Conservation (phyloP, 2,329 filamentous ascomycete species). For the Sporothrix brasiliensis region DNA sequence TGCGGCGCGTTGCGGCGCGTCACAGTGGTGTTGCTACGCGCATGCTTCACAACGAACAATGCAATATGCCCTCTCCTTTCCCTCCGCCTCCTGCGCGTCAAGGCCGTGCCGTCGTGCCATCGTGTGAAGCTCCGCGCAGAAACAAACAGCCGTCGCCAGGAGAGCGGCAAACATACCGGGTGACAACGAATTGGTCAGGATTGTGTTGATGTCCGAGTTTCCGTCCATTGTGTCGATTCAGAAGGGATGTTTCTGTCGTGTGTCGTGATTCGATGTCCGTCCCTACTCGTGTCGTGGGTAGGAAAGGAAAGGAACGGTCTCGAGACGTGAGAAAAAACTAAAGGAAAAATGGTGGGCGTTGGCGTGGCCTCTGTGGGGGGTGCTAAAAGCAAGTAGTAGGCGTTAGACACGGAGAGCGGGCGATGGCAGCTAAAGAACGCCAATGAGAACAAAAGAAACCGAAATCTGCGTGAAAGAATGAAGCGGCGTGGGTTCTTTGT, state of each 20-base stretch:
- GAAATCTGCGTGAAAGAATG: conserved; percentile 25
- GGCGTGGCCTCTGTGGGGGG: conserved; percentile 30
- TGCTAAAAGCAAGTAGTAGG: conserved; percentile 3
- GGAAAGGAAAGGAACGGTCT: conserved; percentile 1
- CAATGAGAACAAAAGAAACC: conserved; percentile 8
- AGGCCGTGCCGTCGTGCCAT: conserved; percentile 28
- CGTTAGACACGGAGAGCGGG: background rate
- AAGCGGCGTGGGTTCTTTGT: background rate
- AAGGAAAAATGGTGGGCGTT: conserved; percentile 25
- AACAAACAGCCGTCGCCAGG: conserved; percentile 28
- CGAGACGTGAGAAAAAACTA: conserved; percentile 25
- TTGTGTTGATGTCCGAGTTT: conserved; percentile 93
- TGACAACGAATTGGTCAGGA: conserved; percentile 95
- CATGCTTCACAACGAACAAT: conserved; percentile 41
- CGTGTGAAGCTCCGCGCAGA: conserved; percentile 33
- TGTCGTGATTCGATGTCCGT: conserved; percentile 29
- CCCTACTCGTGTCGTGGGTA: conserved; percentile 25
- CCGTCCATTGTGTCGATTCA: conserved; percentile 59
- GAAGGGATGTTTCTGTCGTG: conserved; percentile 4
- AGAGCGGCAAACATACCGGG: conserved; percentile 66
- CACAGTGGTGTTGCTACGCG: background rate
- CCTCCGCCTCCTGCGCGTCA: background rate
- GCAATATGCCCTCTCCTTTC: background rate
- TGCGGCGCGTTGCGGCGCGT: conserved; percentile 30
- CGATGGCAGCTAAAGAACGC: background rate